Conservation (phyloP, 805 yeast species). For the Yamadazyma paraphyllophila region DNA sequence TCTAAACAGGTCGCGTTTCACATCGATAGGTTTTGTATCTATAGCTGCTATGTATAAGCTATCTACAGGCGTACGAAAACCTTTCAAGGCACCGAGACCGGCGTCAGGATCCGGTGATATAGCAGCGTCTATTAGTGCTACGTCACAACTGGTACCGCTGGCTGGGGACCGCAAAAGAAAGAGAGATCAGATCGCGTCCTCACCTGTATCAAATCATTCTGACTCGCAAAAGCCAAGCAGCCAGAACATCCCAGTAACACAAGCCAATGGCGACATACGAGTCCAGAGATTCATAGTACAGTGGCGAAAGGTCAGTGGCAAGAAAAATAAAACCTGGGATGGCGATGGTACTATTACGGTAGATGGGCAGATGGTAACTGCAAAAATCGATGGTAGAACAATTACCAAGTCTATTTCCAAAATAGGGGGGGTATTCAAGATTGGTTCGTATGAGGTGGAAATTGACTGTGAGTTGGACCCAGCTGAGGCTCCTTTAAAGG, state of each 20-base stretch:
- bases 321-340: constrained; percentile 92
- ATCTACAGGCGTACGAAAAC: constrained; percentile 32
- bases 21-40: not conserved
- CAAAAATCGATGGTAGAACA: constrained; percentile 29
- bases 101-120: not conserved
- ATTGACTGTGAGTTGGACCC: constrained; percentile 45
- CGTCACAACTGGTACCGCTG: not conserved
- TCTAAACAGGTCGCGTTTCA: constrained; percentile 1
- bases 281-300: constrained; percentile 36
- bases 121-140: too few species aligned
- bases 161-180: not conserved
- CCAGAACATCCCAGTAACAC: not conserved
- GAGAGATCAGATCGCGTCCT: not conserved
- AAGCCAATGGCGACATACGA: too few species aligned
- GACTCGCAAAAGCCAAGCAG: not conserved
- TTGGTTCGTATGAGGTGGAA: constrained; percentile 64
- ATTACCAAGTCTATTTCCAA: constrained; percentile 15
- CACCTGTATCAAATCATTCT: not conserved
- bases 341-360: constrained; percentile 72
- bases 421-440: constrained; percentile 15
- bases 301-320: constrained; percentile 68
- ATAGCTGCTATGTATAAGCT: constrained; percentile 7
- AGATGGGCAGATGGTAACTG: constrained; percentile 17
- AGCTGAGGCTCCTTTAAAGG: not conserved
- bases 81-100: constrained; percentile 52